Evolutionary conservation across 345 rosid genomes (phyloP), one percentile per base, ranked within the genome.

Genomic region (Pseudoturritis turrita): DNA sequence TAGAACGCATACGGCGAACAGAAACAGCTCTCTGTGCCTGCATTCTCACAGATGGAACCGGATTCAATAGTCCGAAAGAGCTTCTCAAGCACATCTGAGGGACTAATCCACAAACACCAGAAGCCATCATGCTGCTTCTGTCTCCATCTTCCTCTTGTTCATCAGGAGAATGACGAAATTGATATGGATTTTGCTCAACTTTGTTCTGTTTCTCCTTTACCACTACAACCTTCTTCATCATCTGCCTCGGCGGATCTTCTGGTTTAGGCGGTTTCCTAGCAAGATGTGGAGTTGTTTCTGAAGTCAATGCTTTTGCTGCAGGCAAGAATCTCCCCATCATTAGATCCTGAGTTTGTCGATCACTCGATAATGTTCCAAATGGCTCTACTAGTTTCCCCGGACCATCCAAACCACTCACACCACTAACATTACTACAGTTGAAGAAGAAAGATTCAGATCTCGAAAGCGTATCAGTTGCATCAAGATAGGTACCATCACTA

Each of bases 281-380:
- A 46, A 75, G 62, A 76, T 81, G 66, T 37, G 73, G 83, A 75
- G 90, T 83, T 58, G 83, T 77, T 62, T 88, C 92, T 44, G 91
- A 86, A 60, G 96, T 84, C 90, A 89, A 81, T 17, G 97, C 98
- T 74, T 89, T 84, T 36, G 98, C 97, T 12, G 98, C 96, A 33
- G 98, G 98, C 78, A 90, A 79, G 78, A 94, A 94, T 29, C 97
- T 83, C 53, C 83, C 89, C 89, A 94, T 90, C 97, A 94, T 89
- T 72, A 91, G 82, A 75, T 91, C 91, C 33, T 80, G 82, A 68
- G 88, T 77, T 52, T 77, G 85, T 15, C 79, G 82, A 60, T 89
- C 96, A 15, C 79, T 49, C 1, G 83, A 77, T 78, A 83, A 83
- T 2, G 76, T 74, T 29, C 85, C 85, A 55, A 81, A 79, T 33